Conservation (phyloP, 306 rosid genomes). For the Vicia villosa region DNA sequence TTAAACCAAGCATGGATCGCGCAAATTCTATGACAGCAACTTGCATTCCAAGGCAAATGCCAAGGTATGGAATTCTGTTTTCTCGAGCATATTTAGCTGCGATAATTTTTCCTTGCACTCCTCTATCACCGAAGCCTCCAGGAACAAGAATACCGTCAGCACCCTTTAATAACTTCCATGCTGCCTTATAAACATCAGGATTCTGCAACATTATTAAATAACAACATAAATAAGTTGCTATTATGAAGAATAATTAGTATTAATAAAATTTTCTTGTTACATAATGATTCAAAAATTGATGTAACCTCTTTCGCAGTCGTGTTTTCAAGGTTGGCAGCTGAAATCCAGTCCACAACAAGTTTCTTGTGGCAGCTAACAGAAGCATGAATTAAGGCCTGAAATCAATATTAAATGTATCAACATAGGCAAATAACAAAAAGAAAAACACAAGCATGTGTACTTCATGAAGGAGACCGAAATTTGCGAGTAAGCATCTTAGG, state of each 20-base stretch:
- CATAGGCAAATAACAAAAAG: neutral
- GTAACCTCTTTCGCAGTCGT: constrained; percentile 61
- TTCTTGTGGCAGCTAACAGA: constrained; percentile 67
- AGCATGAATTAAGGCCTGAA: constrained; percentile 83
- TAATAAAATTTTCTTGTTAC: neutral
- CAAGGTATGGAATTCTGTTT: constrained; percentile 81
- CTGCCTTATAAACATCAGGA: constrained; percentile 68
- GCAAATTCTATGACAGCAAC: constrained; percentile 88
- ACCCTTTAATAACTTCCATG: constrained; percentile 89
- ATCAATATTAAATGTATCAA: constrained; percentile 20
- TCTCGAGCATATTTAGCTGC: constrained; percentile 91
- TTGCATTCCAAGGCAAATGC: constrained; percentile 96
- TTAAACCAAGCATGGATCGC: constrained; percentile 72
- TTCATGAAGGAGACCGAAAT: constrained; percentile 18
- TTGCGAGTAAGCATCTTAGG: constrained; percentile 1
- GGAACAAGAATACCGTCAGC: constrained; percentile 94
- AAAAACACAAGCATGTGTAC: constrained; percentile 10
- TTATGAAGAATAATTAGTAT: constrained; percentile 3
- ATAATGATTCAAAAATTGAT: constrained; percentile 24
- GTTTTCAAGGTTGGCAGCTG: constrained; percentile 76
- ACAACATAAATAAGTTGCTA: constrained; percentile 13
- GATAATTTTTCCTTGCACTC: constrained; percentile 83
- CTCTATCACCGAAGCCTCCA: constrained; percentile 95
- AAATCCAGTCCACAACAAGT: constrained; percentile 76
- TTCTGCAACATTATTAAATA: constrained; percentile 53